These are phyloP conservation scores for Ganoderma lingzhi DNA, from an alignment of 1,284 basidiomycete species.

Conservation along the genomic window DNA sequence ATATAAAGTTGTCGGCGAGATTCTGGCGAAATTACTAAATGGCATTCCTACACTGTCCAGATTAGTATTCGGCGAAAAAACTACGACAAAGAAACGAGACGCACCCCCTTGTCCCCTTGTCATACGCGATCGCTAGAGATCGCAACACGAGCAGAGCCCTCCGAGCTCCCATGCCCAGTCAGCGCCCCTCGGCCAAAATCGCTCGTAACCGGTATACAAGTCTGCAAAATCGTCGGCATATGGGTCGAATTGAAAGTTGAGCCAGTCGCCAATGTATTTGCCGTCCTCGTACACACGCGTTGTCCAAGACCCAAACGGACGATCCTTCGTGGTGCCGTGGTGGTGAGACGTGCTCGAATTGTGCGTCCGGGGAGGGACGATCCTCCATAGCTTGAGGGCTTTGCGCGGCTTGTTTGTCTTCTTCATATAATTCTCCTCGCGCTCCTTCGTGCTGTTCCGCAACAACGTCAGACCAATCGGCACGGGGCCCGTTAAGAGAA, in stretches of 20 bases:
- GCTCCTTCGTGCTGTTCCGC: neutral
- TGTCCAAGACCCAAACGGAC: slow-evolving; percentile 16
- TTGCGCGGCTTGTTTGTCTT: neutral
- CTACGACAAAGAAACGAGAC: neutral
- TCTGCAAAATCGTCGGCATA: slow-evolving; percentile 5
- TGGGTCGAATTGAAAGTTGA: slow-evolving; percentile 17
- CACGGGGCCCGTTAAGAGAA: neutral
- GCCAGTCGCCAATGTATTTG: slow-evolving; percentile 12
- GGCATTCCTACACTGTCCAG: neutral
- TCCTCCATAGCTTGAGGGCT: neutral
- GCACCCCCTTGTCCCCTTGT: neutral
- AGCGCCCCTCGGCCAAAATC: slow-evolving; percentile 14
- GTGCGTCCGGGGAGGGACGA: neutral
- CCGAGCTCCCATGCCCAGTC: slow-evolving; percentile 14
- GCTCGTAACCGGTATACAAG: neutral
- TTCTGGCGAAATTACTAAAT: no score
- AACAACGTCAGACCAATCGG: neutral
- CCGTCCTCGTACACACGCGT: slow-evolving; percentile 13
- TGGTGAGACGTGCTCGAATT: neutral
- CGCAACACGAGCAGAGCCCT: neutral
- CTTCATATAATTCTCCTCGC: neutral
- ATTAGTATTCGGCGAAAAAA: neutral
- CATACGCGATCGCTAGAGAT: neutral
- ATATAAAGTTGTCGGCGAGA: no score
- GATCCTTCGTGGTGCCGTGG: slow-evolving; percentile 5